Percentiles rank a stretch among this genome's conserved stretches.
These are phyloP conservation scores for Ceratocystis huliohia DNA, from an alignment of 2,329 filamentous ascomycete genomes.

Conservation along the genomic window DNA sequence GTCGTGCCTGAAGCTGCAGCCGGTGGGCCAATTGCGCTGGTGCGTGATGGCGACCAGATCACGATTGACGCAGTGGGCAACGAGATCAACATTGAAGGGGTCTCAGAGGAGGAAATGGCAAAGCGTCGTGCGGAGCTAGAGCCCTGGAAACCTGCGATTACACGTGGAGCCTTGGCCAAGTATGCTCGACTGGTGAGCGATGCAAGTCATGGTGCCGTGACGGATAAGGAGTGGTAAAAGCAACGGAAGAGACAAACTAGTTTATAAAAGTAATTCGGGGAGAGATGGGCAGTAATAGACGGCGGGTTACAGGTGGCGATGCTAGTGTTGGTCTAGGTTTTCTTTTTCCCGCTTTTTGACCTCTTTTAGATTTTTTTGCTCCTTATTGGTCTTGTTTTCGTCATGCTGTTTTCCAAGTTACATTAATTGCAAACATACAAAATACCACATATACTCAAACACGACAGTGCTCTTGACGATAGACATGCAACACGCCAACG, in stretches of 20 bases:
- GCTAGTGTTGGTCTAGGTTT: not conserved
- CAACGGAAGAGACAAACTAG: not conserved
- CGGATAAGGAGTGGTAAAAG: slow-evolving; percentile 40
- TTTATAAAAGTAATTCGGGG: not conserved
- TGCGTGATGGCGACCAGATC: slow-evolving; percentile 66
- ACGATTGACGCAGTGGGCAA: slow-evolving; percentile 79
- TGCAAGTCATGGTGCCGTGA: slow-evolving; percentile 83
- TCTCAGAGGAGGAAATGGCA: slow-evolving; percentile 57
- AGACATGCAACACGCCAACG: not conserved
- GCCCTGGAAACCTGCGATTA: slow-evolving; percentile 57
- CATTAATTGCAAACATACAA: slow-evolving; percentile 2
- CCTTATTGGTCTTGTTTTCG: no score
- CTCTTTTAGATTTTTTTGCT: not conserved
- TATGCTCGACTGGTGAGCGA: slow-evolving; percentile 80
- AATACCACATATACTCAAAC: not conserved
- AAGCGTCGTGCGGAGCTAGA: slow-evolving; percentile 54
- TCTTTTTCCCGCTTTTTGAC: not conserved
- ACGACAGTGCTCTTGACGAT: not conserved
- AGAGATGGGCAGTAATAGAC: not conserved
- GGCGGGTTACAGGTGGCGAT: not conserved
- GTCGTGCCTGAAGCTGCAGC: slow-evolving; percentile 82
- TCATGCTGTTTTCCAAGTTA: no score
- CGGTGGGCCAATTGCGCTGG: slow-evolving; percentile 77
- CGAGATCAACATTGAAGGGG: slow-evolving; percentile 51
- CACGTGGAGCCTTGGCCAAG: slow-evolving; percentile 76